Conservation (phyloP, 108 stramenopile genomes). For the Aureococcus anophagefferens region DNA sequence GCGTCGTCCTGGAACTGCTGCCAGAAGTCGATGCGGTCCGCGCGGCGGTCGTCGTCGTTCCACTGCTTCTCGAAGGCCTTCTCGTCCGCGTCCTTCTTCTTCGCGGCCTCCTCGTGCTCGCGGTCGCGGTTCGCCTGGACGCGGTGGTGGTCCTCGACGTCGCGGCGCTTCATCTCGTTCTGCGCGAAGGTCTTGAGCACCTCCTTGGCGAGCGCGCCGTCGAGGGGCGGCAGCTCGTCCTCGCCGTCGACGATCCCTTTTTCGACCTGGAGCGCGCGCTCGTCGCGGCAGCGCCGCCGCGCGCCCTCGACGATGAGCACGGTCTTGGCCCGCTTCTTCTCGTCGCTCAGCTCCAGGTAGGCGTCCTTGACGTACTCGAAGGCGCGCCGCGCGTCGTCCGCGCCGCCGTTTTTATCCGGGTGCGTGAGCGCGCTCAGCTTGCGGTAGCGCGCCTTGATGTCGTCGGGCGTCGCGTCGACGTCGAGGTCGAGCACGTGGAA, state of each 20-base stretch:
- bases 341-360: not conserved
- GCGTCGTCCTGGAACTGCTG: not conserved
- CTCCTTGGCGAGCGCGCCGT: not conserved
- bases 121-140: slow-evolving; percentile 2
- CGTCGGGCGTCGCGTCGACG: slow-evolving; percentile 40
- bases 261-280: not conserved
- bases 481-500: slow-evolving; percentile 32
- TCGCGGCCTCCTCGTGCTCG: slow-evolving; percentile 1
- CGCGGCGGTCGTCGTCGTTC: not conserved
- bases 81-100: not conserved
- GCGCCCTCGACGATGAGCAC: slow-evolving; percentile 1
- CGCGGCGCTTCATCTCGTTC: slow-evolving; percentile 2
- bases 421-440: slow-evolving; percentile 41
- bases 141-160: slow-evolving; percentile 1
- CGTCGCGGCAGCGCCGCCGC: not conserved
- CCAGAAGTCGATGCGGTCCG: not conserved
- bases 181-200: slow-evolving; percentile 13
- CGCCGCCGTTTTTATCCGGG: slow-evolving; percentile 36
- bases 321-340: not conserved
- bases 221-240: not conserved
- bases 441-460: slow-evolving; percentile 33
- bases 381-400: not conserved
- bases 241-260: not conserved
- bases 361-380: slow-evolving; percentile 13
- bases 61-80: not conserved